Conservation (phyloP, 1,284 basidiomycete species). For the Ganoderma sinense region DNA sequence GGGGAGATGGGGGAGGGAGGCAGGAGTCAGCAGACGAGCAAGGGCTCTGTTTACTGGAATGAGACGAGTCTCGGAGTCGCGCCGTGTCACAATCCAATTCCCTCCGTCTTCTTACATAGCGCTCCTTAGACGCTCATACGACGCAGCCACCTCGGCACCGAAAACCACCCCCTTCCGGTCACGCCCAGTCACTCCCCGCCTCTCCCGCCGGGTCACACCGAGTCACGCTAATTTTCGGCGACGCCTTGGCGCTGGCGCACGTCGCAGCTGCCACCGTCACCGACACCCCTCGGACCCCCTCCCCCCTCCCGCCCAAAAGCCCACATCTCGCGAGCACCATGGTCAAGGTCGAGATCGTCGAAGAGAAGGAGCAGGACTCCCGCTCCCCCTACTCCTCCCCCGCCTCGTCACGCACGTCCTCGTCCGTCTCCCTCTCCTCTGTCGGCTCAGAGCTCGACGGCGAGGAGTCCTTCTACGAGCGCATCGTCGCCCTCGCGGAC, state of each 20-base stretch:
- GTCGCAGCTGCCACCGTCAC: slow-evolving; percentile 12
- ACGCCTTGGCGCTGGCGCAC: slow-evolving; percentile 8
- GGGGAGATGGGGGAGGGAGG: slow-evolving; percentile 15
- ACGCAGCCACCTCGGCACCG: slow-evolving; percentile 31
- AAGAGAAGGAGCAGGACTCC: slow-evolving; percentile 67
- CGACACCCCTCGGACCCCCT: slow-evolving; percentile 7
- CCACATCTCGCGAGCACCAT: slow-evolving; percentile 48
- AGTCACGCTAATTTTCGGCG: slow-evolving; percentile 24
- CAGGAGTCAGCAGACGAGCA: slow-evolving; percentile 7
- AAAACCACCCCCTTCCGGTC: slow-evolving; percentile 19
- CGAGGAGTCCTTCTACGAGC: slow-evolving; percentile 90
- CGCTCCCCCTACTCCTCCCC: slow-evolving; percentile 75
- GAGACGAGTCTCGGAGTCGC: slow-evolving; percentile 22
- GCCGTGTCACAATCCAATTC: slow-evolving; percentile 6
- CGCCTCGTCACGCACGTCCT: slow-evolving; percentile 70
- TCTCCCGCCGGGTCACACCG: slow-evolving; percentile 14
- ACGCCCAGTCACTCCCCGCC: slow-evolving; percentile 6
- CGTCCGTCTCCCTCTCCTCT: slow-evolving; percentile 78
- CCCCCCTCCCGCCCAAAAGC: slow-evolving; percentile 5
- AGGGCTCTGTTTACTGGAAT: slow-evolving; percentile 14
- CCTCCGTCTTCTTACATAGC: slow-evolving; percentile 30
- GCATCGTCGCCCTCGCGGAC: slow-evolving; percentile 91
- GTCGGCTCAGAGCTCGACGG: slow-evolving; percentile 69
- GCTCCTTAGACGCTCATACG: slow-evolving; percentile 22
- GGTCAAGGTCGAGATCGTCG: slow-evolving; percentile 88